Conservation (phyloP, 2,329 filamentous ascomycete species). For the Pestalotiopsis sp. region DNA sequence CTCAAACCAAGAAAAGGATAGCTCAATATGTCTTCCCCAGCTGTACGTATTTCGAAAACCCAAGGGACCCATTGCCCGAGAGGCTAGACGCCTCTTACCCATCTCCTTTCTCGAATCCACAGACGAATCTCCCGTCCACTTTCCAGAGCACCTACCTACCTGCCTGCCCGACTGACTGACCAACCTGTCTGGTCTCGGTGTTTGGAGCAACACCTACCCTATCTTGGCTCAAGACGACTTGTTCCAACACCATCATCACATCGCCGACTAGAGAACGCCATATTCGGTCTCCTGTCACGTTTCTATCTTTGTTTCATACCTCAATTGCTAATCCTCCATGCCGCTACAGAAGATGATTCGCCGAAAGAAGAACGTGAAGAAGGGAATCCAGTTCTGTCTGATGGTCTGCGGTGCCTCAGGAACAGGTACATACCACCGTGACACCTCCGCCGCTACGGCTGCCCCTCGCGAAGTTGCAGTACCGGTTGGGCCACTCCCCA, state of each 20-base stretch:
- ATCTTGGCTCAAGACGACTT: not conserved
- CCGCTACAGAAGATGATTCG: slow-evolving; percentile 84
- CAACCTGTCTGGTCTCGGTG: not conserved
- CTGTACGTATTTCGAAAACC: slow-evolving; percentile 29
- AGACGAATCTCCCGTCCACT: not conserved
- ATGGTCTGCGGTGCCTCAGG: slow-evolving; percentile 99
- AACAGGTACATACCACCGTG: slow-evolving; percentile 70
- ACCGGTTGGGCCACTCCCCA: slow-evolving; percentile 54
- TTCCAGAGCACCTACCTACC: not conserved
- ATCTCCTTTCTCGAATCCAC: slow-evolving; percentile 7
- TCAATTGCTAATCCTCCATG: slow-evolving; percentile 20
- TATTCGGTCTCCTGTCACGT: not conserved
- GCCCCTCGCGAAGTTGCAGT: slow-evolving; percentile 6
- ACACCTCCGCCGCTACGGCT: slow-evolving; percentile 2
- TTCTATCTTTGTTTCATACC: not conserved
- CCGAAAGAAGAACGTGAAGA: slow-evolving; percentile 99
- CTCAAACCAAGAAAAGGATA: slow-evolving; percentile 20
- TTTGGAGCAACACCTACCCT: not conserved
- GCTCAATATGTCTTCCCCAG: slow-evolving; percentile 39
- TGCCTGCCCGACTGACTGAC: not conserved
- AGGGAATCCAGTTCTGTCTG: slow-evolving; percentile 99
- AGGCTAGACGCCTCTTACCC: not conserved
- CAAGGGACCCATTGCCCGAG: not conserved
- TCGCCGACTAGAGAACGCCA: not conserved
- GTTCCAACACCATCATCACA: not conserved